phyloP scores from a whole-genome alignment of 805 yeast species.

The Pachysolen tannophilus region DNA sequence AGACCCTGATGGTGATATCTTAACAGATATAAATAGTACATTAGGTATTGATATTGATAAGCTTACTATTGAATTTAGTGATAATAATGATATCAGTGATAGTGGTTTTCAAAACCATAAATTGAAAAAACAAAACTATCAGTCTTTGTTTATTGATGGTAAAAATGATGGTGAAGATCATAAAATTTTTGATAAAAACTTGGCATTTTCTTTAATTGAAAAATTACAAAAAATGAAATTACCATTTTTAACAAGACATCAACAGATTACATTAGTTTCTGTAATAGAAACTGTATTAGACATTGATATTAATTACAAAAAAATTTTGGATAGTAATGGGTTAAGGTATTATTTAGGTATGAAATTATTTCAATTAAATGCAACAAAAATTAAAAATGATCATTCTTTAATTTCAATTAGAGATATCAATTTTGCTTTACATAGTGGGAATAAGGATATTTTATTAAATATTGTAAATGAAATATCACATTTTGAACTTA shows the following conservation, averaged over 20 bases:
- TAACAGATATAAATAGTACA: constrained; percentile 10
- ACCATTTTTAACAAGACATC: constrained; percentile 84
- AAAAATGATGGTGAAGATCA: constrained; percentile 3
- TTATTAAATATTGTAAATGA: constrained; percentile 41
- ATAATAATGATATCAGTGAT: constrained; percentile 19
- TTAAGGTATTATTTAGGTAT: constrained; percentile 63
- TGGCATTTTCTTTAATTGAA: constrained; percentile 34
- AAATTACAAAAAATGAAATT: constrained; percentile 56
- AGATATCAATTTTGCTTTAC: constrained; percentile 83
- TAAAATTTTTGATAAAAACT: neutral
- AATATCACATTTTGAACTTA: constrained; percentile 34
- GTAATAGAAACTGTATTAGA: constrained; percentile 58
- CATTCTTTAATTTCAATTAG: constrained; percentile 52
- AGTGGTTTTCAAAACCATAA: constrained; percentile 17
- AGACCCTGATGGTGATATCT: constrained; percentile 18
- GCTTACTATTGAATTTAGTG: neutral
- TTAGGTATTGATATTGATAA: neutral
- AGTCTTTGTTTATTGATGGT: neutral
- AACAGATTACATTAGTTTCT: constrained; percentile 73
- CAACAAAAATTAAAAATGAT: constrained; percentile 19
- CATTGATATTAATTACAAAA: constrained; percentile 35
- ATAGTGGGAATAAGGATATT: constrained; percentile 69
- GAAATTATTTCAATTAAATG: constrained; percentile 46
- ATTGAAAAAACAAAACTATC: constrained; percentile 10
- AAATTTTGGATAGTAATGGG: constrained; percentile 56